These are phyloP conservation scores for Borovskyia barvae DNA, from an alignment of 208 protist genomes.

Conservation along the genomic window DNA sequence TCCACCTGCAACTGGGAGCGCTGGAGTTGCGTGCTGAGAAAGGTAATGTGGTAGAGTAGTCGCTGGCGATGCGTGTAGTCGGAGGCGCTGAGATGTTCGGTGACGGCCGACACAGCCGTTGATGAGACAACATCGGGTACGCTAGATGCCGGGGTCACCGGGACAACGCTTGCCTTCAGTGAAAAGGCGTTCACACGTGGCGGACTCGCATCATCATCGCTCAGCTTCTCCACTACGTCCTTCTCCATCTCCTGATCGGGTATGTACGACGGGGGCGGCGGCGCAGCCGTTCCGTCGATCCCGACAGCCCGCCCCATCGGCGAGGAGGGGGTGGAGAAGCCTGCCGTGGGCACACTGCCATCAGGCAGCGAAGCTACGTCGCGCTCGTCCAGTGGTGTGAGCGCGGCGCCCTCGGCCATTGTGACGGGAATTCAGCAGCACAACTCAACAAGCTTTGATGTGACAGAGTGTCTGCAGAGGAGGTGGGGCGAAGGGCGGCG, in stretches of 20 bases:
- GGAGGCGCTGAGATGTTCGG: conserved; percentile 41
- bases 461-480: too few relatives aligned
- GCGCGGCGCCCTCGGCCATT: conserved; percentile 10
- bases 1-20: conserved; percentile 70
- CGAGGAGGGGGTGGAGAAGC: conserved; percentile 16
- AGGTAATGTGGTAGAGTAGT: conserved; percentile 86
- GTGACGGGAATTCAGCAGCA: too few relatives aligned
- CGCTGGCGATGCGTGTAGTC: conserved; percentile 80
- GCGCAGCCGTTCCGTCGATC: background rate
- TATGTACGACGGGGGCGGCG: background rate
- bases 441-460: too few relatives aligned
- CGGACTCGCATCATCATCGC: conserved; percentile 5
- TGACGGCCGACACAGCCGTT: background rate
- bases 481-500: too few relatives aligned
- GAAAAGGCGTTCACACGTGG: background rate
- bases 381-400: conserved; percentile 12
- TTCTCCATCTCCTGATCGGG: background rate
- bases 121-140: background rate
- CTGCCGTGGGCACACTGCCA: conserved; percentile 10
- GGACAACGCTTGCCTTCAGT: background rate
- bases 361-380: conserved; percentile 2
- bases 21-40: conserved; percentile 78
- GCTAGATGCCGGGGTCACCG: background rate
- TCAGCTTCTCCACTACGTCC: conserved; percentile 3
- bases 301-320: conserved; percentile 6